Percentiles rank a stretch among this genome's conserved stretches.
Evolutionary conservation across 176 grass and related monocot species (phyloP).

Genomic region (Oryza nivara): DNA sequence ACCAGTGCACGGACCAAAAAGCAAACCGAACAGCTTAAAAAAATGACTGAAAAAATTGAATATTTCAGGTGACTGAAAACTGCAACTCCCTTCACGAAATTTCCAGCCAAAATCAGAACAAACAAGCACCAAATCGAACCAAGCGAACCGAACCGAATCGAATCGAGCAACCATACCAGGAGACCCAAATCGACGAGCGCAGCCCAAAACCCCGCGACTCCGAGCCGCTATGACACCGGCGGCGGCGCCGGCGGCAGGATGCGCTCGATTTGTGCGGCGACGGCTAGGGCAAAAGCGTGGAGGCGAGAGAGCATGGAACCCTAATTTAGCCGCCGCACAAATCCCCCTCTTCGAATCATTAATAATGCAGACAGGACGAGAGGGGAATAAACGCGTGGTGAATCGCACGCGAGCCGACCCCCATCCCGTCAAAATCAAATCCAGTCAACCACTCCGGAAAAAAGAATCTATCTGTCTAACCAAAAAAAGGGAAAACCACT

Average conservation of each 20-base stretch:
- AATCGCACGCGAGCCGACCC: too few species aligned
- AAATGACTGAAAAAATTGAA: too few species aligned
- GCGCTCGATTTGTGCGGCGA: conserved; percentile 24
- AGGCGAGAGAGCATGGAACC: conserved; percentile 9
- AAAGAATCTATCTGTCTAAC: too few species aligned
- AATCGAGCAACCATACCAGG: not conserved
- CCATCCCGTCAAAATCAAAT: too few species aligned
- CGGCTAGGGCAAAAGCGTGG: conserved; percentile 14
- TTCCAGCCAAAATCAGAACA: not conserved
- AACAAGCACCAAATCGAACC: conserved; percentile 7
- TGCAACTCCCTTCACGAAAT: not conserved
- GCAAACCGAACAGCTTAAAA: too few species aligned
- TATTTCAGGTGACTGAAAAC: too few species aligned
- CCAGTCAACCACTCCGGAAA: too few species aligned
- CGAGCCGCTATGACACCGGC: not conserved
- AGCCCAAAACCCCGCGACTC: not conserved
- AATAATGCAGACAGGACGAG: not conserved
- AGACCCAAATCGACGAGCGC: conserved; percentile 2
- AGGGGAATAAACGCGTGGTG: not conserved
- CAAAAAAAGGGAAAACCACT: not conserved
- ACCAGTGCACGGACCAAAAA: too few species aligned
- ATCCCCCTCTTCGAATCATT: not conserved
- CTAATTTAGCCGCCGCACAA: conserved; percentile 35
- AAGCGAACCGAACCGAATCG: not conserved
- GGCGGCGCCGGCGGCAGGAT: not conserved